Conservation (phyloP, 2,329 filamentous ascomycete genomes). For the Xylariaceae sp. region DNA sequence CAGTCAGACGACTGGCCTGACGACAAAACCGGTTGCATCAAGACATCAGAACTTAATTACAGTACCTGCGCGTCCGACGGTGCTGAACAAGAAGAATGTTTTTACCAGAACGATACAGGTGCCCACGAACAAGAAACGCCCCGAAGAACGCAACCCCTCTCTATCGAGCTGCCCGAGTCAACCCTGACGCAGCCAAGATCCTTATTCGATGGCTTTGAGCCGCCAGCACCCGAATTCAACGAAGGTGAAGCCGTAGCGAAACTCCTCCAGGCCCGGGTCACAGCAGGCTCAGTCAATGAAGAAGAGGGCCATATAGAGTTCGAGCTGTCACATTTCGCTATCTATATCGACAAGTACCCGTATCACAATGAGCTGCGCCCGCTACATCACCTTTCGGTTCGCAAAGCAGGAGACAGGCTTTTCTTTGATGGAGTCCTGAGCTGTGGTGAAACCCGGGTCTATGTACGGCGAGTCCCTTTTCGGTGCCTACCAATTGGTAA, state of each 20-base stretch:
- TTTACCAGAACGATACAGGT: neutral
- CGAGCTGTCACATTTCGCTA: constrained; percentile 51
- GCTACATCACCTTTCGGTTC: constrained; percentile 47
- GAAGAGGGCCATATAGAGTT: constrained; percentile 40
- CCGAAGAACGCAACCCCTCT: neutral
- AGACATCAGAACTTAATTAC: too few relatives aligned
- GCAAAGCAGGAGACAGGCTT: constrained; percentile 30
- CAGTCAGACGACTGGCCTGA: too few relatives aligned
- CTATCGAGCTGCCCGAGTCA: constrained; percentile 18
- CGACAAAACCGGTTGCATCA: too few relatives aligned
- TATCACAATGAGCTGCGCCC: constrained; percentile 49
- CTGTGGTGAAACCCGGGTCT: constrained; percentile 37
- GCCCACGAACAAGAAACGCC: too few relatives aligned
- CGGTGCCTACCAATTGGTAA: constrained; percentile 59
- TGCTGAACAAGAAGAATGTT: too few relatives aligned
- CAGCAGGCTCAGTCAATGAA: constrained; percentile 4
- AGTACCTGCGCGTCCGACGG: too few relatives aligned
- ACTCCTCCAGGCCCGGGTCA: constrained; percentile 19
- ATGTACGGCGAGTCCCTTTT: constrained; percentile 55
- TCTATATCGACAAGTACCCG: constrained; percentile 42
- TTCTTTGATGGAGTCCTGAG: constrained; percentile 60
- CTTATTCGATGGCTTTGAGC: constrained; percentile 21
- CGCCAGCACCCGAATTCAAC: constrained; percentile 15
- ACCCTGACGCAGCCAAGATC: constrained; percentile 23
- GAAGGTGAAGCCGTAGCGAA: constrained; percentile 29